Base-by-base conservation (phyloP, 768 basidiomycete species). In the Piloderma croceum region DNA sequence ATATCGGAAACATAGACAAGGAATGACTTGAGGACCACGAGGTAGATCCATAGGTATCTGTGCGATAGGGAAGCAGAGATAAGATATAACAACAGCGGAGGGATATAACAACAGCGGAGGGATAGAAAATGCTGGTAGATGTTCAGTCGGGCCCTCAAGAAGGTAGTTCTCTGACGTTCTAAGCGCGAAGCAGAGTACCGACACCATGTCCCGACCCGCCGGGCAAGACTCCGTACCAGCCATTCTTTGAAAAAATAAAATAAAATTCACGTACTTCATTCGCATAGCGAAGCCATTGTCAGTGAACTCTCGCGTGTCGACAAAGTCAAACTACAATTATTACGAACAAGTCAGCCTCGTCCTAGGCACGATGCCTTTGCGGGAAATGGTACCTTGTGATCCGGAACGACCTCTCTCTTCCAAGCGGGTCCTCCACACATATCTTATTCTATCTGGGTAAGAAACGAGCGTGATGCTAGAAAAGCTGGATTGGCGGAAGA, bases 1-100 rank as follows among this genome's bases (percentile, higher is more conserved):
- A 97, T 91, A 77, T 99, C 96, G 63, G 89, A 87, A 46, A 93
- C 71, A 66, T 97, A 96, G 64, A 99, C 94, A 41, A 92, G 79
- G 69, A 98, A 86, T 23, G 89, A 90, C 64, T 96, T 97, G 71
- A 96, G 78, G 41, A 97, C 81, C 55, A 92, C 73, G 63, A 93
- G 69, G 66, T 96, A 98, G 41, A 94, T 67, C 82, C 88, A 92
- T 42, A 93, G 65, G 65, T 98, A 99, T 61, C 89, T 96, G 54
- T 19, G n/a, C n/a, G n/a, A n/a, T n/a, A n/a, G n/a, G n/a, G n/a
- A n/a, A n/a, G n/a, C n/a, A n/a, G n/a, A n/a, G n/a, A n/a, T n/a
- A n/a, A n/a, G n/a, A n/a, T n/a, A n/a, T n/a, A n/a, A n/a, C n/a
- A n/a, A n/a, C n/a, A n/a, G n/a, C n/a, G n/a, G n/a, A n/a, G n/a